Base-by-base conservation (phyloP, 2,329 filamentous ascomycete species). In the Stagonosporopsis cucurbitacearum region DNA sequence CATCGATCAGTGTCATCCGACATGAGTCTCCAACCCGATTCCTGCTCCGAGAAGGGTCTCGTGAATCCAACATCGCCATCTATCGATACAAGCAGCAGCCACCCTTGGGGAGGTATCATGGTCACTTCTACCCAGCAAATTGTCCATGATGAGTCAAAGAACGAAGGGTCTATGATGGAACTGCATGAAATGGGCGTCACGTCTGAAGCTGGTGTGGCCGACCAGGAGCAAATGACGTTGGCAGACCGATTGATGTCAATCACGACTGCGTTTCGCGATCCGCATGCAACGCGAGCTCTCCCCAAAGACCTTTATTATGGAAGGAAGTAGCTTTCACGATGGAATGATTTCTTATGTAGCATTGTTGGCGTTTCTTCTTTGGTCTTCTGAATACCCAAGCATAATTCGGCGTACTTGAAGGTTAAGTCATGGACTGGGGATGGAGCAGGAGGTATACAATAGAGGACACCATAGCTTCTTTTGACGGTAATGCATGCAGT, bases 201-300 rank as follows among this genome's bases (percentile, higher is more conserved):
- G n/a, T 64, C 69, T 11, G 69, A 74, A 46, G 64, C 67, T 28
- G 56, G 67, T 19, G 63, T 75, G 13, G 75, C 62, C 9, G 74
- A 73, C 15, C 71, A 69, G 50, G 78, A 80, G 55, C 73, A 78
- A 54, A 68, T 69, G 50, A 79, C 77, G 0, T 67, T 78, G 60
- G 77, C 75, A 4, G 78, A 80, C 43, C 62, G 54, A 25, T 43
- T 74, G 28, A 67, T 74, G 62, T 54, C 63, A 1, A 72, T 74
- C 20, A 74, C 69, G 2, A 69, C 66, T 15, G 63, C 64, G 2
- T 69, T 72, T 42, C 68, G 70, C 6, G 65, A 71, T 35, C 62
- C 61, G 17, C 57, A 70, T 35, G 55, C 64, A 25, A 57, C 51
- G 17, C 55, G 59, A 33, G 44, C 50, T 1, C 37, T 61, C 22